Percentiles rank a stretch among this genome's conserved stretches.
Evolutionary conservation across 768 basidiomycete genomes (phyloP).

Genomic region (Dictyophora rubrovolvata): DNA sequence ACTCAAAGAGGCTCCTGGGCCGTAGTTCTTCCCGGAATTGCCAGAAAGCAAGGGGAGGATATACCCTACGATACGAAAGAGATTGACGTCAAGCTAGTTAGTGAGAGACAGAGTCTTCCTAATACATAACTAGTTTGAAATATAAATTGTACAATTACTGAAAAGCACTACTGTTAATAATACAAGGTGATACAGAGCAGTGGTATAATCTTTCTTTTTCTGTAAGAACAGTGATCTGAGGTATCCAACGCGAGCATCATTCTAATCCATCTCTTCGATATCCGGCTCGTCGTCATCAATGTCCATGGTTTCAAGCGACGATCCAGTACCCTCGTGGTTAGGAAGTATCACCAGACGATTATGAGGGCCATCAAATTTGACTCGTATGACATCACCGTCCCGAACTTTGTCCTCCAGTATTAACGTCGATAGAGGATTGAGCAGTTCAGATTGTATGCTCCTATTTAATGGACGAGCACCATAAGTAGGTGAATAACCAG

Average conservation of each 20-base stretch:
- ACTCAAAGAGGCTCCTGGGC: conserved; percentile 55
- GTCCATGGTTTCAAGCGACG: conserved; percentile 36
- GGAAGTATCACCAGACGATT: conserved; percentile 72
- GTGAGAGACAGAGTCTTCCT: neutral
- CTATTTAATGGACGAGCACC: conserved; percentile 90
- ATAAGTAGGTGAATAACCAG: conserved; percentile 73
- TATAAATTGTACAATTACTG: neutral
- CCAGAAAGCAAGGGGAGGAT: conserved; percentile 19
- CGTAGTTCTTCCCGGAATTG: conserved; percentile 56
- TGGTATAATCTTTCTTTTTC: too few species aligned
- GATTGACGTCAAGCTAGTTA: neutral
- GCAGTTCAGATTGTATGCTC: conserved; percentile 82
- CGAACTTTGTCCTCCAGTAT: conserved; percentile 74
- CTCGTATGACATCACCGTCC: conserved; percentile 67
- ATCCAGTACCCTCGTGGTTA: conserved; percentile 58
- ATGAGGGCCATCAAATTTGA: conserved; percentile 72
- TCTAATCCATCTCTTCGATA: conserved; percentile 61
- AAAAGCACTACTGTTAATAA: neutral
- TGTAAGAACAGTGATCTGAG: too few species aligned
- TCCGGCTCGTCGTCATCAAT: conserved; percentile 58
- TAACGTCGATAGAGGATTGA: conserved; percentile 82
- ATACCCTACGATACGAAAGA: neutral
- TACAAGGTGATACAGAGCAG: neutral
- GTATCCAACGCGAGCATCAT: neutral
- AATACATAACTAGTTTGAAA: neutral